Conservation (phyloP, 495 filamentous ascomycete species). For the Penicillium samsonianum region DNA sequence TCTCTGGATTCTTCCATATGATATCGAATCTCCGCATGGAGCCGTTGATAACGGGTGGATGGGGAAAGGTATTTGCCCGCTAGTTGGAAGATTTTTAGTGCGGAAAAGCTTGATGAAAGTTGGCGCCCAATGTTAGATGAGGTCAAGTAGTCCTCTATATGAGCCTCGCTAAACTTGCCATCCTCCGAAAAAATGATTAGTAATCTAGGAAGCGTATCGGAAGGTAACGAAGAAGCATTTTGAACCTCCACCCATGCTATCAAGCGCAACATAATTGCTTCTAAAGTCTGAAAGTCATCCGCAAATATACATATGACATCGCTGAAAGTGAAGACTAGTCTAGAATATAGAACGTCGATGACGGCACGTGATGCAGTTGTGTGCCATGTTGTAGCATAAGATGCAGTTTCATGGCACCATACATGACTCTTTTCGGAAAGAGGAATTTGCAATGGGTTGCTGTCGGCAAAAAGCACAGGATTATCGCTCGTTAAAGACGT, state of each 20-base stretch:
- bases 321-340: conserved; percentile 30
- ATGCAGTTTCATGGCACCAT: conserved; percentile 15
- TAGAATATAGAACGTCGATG: conserved; percentile 25
- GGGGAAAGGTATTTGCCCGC: conserved; percentile 17
- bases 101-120: conserved; percentile 17
- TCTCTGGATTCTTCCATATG: conserved; percentile 6
- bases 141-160: conserved; percentile 1
- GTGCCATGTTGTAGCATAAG: conserved; percentile 14
- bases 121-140: not conserved
- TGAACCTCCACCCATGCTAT: conserved; percentile 22
- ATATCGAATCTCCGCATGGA: conserved; percentile 17
- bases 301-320: conserved; percentile 36
- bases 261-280: conserved; percentile 22
- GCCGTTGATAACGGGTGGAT: conserved; percentile 14
- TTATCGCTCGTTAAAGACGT: conserved; percentile 17
- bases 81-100: conserved; percentile 27
- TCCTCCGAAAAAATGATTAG: conserved; percentile 14
- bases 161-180: conserved; percentile 3
- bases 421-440: conserved; percentile 4
- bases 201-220: conserved; percentile 13
- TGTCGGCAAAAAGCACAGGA: conserved; percentile 28
- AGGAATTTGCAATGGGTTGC: conserved; percentile 17
- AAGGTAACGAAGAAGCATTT: conserved; percentile 15
- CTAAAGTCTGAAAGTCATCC: conserved; percentile 29
- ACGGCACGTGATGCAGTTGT: conserved; percentile 8